Evolutionary conservation across 495 filamentous ascomycete genomes (phyloP).

Genomic region (Parathielavia hyrcaniae): DNA sequence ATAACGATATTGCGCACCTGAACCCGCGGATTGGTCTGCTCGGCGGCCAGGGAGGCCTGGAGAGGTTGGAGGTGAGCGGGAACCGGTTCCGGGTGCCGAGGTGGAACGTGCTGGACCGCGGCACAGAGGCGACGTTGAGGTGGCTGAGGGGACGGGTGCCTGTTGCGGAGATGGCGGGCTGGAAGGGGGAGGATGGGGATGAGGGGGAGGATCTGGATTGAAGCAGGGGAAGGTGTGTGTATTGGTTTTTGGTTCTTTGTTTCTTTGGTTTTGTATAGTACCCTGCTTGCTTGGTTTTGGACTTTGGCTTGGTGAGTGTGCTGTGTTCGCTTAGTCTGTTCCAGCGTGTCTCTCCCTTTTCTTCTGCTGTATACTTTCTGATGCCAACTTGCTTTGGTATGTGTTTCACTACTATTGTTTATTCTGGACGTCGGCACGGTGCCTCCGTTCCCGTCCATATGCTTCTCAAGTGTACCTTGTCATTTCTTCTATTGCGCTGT

Average conservation of each 20-base stretch:
- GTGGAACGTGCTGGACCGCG: conserved; percentile 77
- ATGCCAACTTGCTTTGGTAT: not conserved
- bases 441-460: too few species aligned
- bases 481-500: too few species aligned
- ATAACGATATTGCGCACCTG: conserved; percentile 73
- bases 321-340: too few species aligned
- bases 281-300: not conserved
- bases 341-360: not conserved
- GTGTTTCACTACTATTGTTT: too few species aligned
- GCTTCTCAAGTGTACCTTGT: too few species aligned
- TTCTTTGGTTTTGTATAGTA: not conserved
- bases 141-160: conserved; percentile 79
- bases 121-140: conserved; percentile 76
- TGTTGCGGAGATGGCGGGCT: conserved; percentile 51
- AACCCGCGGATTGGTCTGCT: conserved; percentile 73
- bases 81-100: conserved; percentile 84
- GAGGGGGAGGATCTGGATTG: conserved; percentile 34
- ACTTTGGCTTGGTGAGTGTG: not conserved
- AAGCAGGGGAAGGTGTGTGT: not conserved
- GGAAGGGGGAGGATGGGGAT: conserved; percentile 37
- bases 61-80: conserved; percentile 59
- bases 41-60: conserved; percentile 48
- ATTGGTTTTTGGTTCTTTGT: not conserved
- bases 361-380: not conserved
- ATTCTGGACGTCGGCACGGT: too few species aligned